Percentiles rank a stretch among this genome's conserved stretches.
Conservation (phyloP, 176 grass and related monocot species). For the Oropetium thomaeum region DNA sequence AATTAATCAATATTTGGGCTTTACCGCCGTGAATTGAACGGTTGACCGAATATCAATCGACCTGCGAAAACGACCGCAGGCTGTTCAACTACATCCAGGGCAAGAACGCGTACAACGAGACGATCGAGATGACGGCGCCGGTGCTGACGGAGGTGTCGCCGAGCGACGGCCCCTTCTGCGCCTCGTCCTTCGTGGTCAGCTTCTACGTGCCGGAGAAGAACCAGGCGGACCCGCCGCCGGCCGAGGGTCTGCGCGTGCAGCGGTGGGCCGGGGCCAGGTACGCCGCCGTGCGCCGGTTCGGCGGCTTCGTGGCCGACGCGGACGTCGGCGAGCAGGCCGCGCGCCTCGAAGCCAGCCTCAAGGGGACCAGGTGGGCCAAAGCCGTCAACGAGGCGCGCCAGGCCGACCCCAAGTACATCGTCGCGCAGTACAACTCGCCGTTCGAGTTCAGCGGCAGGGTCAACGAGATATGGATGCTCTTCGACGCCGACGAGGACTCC, state of each 20-base stretch:
- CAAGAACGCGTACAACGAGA: slow-evolving; percentile 55
- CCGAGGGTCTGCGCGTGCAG: slow-evolving; percentile 59
- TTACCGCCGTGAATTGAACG: too few relatives aligned
- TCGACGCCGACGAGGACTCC: slow-evolving; percentile 25
- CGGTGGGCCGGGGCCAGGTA: slow-evolving; percentile 50
- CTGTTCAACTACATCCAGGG: slow-evolving; percentile 94
- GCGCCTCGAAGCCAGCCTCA: slow-evolving; percentile 57
- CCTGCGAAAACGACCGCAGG: too few relatives aligned
- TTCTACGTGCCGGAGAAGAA: slow-evolving; percentile 83
- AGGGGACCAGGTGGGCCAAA: slow-evolving; percentile 68
- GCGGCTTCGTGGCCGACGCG: slow-evolving; percentile 62
- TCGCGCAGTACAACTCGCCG: slow-evolving; percentile 94
- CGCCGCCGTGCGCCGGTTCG: slow-evolving; percentile 73
- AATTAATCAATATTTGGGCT: too few relatives aligned
- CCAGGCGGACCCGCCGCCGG: slow-evolving; percentile 66
- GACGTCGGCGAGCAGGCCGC: slow-evolving; percentile 60
- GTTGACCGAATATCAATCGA: too few relatives aligned
- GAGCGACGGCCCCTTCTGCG: slow-evolving; percentile 80
- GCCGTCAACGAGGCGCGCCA: slow-evolving; percentile 47
- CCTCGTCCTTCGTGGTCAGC: slow-evolving; percentile 73
- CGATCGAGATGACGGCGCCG: slow-evolving; percentile 87
- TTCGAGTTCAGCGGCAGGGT: slow-evolving; percentile 89
- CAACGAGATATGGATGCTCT: slow-evolving; percentile 95
- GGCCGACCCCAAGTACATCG: slow-evolving; percentile 49
- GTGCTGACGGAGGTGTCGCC: slow-evolving; percentile 75